phyloP scores from a whole-genome alignment of 2,329 filamentous ascomycete genomes.

The Fusarium temperatum region DNA sequence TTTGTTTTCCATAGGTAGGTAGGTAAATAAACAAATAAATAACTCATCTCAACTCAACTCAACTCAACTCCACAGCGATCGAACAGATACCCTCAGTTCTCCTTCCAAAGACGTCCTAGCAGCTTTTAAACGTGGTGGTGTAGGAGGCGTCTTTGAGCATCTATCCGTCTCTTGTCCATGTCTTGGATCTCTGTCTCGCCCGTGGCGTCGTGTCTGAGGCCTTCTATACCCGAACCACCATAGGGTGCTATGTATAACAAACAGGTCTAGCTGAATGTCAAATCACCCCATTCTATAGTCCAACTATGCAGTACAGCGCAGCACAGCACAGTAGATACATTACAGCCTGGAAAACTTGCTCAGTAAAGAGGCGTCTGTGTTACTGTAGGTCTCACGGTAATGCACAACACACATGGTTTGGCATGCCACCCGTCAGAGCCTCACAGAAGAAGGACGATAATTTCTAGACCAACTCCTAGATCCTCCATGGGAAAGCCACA shows the following conservation, averaged over 20 bases:
- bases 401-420: constrained; percentile 25
- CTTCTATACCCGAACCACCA: constrained; percentile 1
- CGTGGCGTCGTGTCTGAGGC: constrained; percentile 7
- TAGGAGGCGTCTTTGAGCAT: neutral
- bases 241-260: neutral
- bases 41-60: neutral
- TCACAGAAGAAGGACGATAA: neutral
- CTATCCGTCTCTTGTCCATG: neutral
- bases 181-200: neutral
- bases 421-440: constrained; percentile 17
- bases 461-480: neutral
- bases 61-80: neutral
- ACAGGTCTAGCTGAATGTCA: neutral
- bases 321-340: neutral
- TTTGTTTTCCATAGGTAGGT: neutral
- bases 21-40: neutral
- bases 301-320: neutral
- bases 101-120: neutral
- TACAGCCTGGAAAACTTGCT: neutral
- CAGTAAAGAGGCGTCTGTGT: neutral
- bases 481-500: neutral
- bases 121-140: neutral
- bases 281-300: neutral
- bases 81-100: neutral
- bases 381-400: constrained; percentile 9